Base-by-base conservation (phyloP, 257 asterid genomes). In the Ilex aquifolium region DNA sequence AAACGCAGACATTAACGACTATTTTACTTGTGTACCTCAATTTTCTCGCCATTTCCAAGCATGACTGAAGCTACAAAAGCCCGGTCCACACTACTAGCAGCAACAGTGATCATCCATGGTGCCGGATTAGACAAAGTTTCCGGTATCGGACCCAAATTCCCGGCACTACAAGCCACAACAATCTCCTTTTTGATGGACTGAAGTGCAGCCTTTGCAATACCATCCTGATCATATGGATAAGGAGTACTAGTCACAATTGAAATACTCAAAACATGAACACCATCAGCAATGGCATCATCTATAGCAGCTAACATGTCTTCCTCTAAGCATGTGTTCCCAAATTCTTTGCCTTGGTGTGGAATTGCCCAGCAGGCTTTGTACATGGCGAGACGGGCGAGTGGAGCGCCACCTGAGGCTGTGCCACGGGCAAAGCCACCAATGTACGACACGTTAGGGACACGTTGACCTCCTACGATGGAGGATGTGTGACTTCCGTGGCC, bases 401-500 rank as follows among this genome's bases (percentile, higher is more conserved):
- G 97, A 0, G 95, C 96, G 0, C 98, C 98, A 5, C 98, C 98
- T 0, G 93, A 83, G 65, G 95, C 95, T 0, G 84, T 85, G 68
- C 98, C 98, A 5, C 30, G 2, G 61, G 95, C 98, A 16, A 88
- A 92, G 39, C 98, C 96, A 1, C 97, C 98, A 1, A 85, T 58
- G 66, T 89, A 85, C 1, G 93, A 78, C 56, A 48, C 82, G 4
- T 75, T 66, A 2, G 57, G 64, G 12, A 87, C 91, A 11, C 65
- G 50, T 12, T 85, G 77, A 40, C 98, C 97, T 8, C 72, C 85
- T 1, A 59, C 83, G 4, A 91, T 89, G 5, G 99, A 92, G 0
- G 97, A 61, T 0, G 99, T 92, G 77, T 92, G 99, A 65, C 89
- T 87, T 60, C 99, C 99, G 62, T 92, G 99, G 6, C 99, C 99